Conservation (phyloP, 257 asterid species). For the Solanum corneliomulleri region DNA sequence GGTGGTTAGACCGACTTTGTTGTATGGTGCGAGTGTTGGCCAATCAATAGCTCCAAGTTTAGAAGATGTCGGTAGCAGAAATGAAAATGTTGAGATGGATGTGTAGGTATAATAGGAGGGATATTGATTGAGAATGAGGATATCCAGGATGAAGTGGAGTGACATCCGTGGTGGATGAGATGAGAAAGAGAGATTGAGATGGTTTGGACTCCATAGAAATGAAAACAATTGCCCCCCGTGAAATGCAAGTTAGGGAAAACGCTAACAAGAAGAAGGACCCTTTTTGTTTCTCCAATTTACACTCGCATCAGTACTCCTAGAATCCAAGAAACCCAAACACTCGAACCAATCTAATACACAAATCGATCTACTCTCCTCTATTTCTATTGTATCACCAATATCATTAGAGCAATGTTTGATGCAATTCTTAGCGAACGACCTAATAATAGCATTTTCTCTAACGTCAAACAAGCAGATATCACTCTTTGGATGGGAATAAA, state of each 20-base stretch:
- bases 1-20: background rate
- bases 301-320: conserved; percentile 35
- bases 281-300: background rate
- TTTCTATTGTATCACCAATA: conserved; percentile 52
- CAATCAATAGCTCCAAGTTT: background rate
- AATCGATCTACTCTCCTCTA: too few species aligned
- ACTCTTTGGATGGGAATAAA: too few species aligned
- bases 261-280: too few species aligned
- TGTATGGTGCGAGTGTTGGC: background rate
- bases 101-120: background rate
- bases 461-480: conserved; percentile 38
- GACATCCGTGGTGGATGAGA: background rate
- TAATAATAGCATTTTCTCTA: too few species aligned
- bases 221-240: conserved; percentile 69
- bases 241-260: conserved; percentile 54
- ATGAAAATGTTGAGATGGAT: too few species aligned
- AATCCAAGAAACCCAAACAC: conserved; percentile 81
- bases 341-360: conserved; percentile 58
- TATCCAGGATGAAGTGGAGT: background rate
- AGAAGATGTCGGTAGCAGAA: too few species aligned
- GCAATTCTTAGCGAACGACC: too few species aligned
- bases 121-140: background rate
- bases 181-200: background rate
- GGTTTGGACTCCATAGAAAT: conserved; percentile 9
- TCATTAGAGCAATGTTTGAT: too few species aligned